phyloP scores from a whole-genome alignment of 106 monocot genomes.

The Allium cepa region DNA sequence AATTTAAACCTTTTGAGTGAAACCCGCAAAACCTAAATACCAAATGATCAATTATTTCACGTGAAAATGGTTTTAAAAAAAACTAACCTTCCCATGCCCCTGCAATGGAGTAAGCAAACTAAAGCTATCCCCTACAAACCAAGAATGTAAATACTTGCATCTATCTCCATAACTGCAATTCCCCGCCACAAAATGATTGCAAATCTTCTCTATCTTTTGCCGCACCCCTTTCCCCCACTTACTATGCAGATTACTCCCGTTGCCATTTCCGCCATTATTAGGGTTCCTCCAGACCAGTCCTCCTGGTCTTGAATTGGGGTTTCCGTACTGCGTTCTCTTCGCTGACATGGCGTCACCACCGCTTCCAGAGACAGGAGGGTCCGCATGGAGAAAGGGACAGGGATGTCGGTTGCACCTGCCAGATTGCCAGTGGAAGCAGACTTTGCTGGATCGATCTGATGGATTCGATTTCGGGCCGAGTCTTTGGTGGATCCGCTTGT shows the following conservation, averaged over 20 bases:
- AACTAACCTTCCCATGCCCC: conserved; percentile 73
- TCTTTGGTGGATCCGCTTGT: conserved; percentile 6
- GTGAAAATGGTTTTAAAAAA: neutral
- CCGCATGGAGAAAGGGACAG: conserved; percentile 29
- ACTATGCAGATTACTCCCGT: neutral
- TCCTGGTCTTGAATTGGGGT: conserved; percentile 1
- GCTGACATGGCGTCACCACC: neutral
- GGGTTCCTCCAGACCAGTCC: conserved; percentile 40
- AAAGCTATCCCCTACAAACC: conserved; percentile 55
- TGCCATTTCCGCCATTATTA: conserved; percentile 6
- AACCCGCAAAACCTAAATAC: too few species aligned
- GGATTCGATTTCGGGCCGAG: conserved; percentile 1
- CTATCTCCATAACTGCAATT: conserved; percentile 58
- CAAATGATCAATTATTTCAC: too few species aligned
- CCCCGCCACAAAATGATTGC: conserved; percentile 36
- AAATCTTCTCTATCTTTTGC: conserved; percentile 27
- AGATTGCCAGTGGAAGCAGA: conserved; percentile 28
- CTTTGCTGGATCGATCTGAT: conserved; percentile 3
- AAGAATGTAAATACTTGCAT: conserved; percentile 67
- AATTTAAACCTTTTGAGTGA: too few species aligned
- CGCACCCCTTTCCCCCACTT: conserved; percentile 43
- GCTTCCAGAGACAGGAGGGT: neutral
- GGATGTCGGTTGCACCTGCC: conserved; percentile 23
- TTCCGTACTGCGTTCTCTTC: conserved; percentile 14
- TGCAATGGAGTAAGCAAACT: conserved; percentile 45